Base-by-base conservation (phyloP, 2,329 filamentous ascomycete genomes). In the Trematosphaeria pertusa region DNA sequence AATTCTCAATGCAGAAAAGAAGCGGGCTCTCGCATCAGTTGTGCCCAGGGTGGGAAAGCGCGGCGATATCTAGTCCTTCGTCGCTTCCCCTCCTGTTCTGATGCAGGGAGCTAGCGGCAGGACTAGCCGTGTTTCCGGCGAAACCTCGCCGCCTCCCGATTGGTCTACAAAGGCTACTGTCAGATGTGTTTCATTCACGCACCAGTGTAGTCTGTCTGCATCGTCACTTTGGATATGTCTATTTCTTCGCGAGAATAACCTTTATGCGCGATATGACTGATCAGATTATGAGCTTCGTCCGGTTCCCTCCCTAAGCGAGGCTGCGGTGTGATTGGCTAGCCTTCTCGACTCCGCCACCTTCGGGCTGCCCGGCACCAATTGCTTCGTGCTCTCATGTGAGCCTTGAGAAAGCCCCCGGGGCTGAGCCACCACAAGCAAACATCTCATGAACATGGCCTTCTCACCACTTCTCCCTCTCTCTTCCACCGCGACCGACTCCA, bases 371-470 rank as follows among this genome's bases (percentile, higher is more conserved):
- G 39, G 24, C n/a, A 31, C 47, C 51, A 43, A 46, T 46, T 43
- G 36, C 39, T 46, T 43, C 36, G 20, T 19, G 11, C 10, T 19
- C 19, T 28, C 28, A 18, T 34, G 43, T 34, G 30, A 28, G 37
- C 28, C 15, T 22, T 43, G 35, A 30, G 39, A 39, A n/a, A n/a
- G n/a, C n/a, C n/a, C n/a, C n/a, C n/a, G n/a, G 48, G 51, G 49
- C 55, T 56, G 42, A 58, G 55, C 52, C 41, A 37, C 14, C 40
- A 33, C 43, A 30, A 39, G 22, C 30, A 34, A 32, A 43, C 34
- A 43, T 32, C 15, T 43, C 36, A 37, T 32, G 33, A 15, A 8
- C 32, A 36, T 22, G 43, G 43, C 37, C 30, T 35, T 20, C 31
- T 28, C 33, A 39, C 12, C 33, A 38, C 48, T 32, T 18, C 11